Base-by-base conservation (phyloP, 106 monocot species). In the Xerophyta viscosa region DNA sequence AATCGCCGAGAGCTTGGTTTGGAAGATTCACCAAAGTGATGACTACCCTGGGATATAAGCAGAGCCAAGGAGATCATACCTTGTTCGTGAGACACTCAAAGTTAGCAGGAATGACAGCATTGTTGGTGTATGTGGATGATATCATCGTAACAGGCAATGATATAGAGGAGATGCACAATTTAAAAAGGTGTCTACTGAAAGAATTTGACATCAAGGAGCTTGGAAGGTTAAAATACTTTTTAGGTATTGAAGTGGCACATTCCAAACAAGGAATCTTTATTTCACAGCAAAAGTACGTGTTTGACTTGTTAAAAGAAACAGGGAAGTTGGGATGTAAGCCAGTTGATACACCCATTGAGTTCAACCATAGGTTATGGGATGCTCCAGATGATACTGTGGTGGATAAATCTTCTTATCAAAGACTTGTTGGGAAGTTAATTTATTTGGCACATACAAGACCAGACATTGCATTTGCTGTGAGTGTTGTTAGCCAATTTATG, bases 1-100 rank as follows among this genome's bases (percentile, higher is more conserved):
- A 66, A 25, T 60, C 53, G 4, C 53, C 65, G 12, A 41, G 45
- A 24, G 52, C 66, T 17, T 73, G 50, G 59, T 66, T 62, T 24
- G 42, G 27, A 5, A 20, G 29, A 7, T 69, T 69, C 37, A 21
- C 23, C 22, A 48, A 60, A 1, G 20, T 39, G 0, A 21, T 69
- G 18, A 30, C 15, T 17, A 45, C 24, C 0, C 29, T 18, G 15
- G 61, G 43, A 2, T 69, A 25, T 24, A 1, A 12, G 2, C 25
- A 59, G 25, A 28, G 61, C 6, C 24, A 69, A 46, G 15, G 14
- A 17, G 69, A 61, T 27, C 53, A 54, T 23, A 59, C 58, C 0
- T 0, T 68, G 6, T 68, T 60, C 31, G 10, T 48, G n/a, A 58
- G 37, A 23, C 28, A 55, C 6, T 20, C n/a, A n/a, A n/a, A 0